Evolutionary conservation across 371 early-diverging fungal species (phyloP).

Genomic region (Mucor irregularis): DNA sequence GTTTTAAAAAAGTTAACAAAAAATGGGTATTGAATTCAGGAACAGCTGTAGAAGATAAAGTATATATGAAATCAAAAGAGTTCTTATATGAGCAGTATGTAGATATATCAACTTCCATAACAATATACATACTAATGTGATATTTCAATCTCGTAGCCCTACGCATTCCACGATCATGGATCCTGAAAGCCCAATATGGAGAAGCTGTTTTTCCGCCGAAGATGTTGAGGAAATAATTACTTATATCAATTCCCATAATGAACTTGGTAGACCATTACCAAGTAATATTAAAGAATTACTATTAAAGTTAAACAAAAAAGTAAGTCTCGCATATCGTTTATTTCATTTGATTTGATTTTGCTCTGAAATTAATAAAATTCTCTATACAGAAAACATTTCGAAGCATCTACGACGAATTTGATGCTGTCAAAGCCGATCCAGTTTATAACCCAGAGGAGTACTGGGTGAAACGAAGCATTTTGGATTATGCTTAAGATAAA

Average conservation of each 20-base stretch:
- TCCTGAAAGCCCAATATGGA: slow-evolving; percentile 12
- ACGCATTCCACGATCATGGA: slow-evolving; percentile 18
- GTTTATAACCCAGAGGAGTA: slow-evolving; percentile 13
- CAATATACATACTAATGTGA: slow-evolving; percentile 17
- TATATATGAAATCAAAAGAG: slow-evolving; percentile 17
- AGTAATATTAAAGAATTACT: slow-evolving; percentile 15
- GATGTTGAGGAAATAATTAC: slow-evolving; percentile 16
- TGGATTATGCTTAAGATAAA: slow-evolving; percentile 15
- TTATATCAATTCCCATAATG: slow-evolving; percentile 15
- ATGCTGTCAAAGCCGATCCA: slow-evolving; percentile 18
- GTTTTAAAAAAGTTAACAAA: slow-evolving; percentile 16
- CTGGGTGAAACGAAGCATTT: slow-evolving; percentile 18
- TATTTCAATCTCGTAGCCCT: slow-evolving; percentile 18
- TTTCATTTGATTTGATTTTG: slow-evolving; percentile 17
- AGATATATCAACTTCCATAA: slow-evolving; percentile 15
- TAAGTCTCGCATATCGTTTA: slow-evolving; percentile 16
- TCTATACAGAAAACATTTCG: slow-evolving; percentile 14
- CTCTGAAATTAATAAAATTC: slow-evolving; percentile 15
- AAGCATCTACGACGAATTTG: slow-evolving; percentile 16
- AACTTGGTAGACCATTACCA: slow-evolving; percentile 16
- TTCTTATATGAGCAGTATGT: slow-evolving; percentile 18
- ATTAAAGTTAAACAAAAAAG: slow-evolving; percentile 15
- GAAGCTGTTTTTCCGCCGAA: slow-evolving; percentile 17
- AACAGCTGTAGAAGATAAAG: slow-evolving; percentile 18
- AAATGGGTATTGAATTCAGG: slow-evolving; percentile 15